phyloP scores from a whole-genome alignment of 2,329 filamentous ascomycete species.

The Xylaria sp. region DNA sequence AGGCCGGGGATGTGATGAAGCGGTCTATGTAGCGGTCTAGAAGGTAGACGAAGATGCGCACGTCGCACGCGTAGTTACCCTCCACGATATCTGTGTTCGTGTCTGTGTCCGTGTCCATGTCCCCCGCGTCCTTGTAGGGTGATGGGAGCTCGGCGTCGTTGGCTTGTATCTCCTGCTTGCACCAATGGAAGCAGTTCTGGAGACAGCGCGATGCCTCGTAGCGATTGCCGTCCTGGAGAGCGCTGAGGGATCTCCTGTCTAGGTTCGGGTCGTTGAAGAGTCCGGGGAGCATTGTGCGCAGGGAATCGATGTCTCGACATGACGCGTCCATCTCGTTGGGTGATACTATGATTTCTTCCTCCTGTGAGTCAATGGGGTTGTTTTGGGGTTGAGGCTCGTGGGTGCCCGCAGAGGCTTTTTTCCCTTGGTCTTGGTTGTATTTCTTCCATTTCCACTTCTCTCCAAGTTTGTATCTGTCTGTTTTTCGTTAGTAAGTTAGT shows the following conservation, averaged over 20 bases:
- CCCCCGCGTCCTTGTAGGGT: background rate
- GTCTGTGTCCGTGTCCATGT: background rate
- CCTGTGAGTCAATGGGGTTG: background rate
- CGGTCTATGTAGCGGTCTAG: conserved; percentile 18
- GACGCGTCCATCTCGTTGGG: background rate
- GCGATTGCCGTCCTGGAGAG: background rate
- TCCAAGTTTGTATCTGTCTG: conserved; percentile 25
- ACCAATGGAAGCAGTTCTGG: conserved; percentile 18
- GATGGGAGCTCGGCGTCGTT: background rate
- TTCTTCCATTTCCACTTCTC: conserved; percentile 29
- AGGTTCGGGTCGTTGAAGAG: background rate
- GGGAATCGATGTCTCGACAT: background rate
- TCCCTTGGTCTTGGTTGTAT: conserved; percentile 19
- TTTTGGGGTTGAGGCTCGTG: background rate
- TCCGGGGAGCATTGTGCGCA: background rate
- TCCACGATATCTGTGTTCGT: background rate
- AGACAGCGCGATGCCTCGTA: conserved; percentile 1
- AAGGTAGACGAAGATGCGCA: conserved; percentile 25
- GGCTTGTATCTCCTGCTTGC: background rate
- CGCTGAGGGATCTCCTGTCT: background rate
- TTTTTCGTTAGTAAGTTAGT: background rate
- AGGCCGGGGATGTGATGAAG: background rate
- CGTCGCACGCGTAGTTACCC: conserved; percentile 6
- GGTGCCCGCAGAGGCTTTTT: background rate
- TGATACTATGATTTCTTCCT: background rate